Evolutionary conservation across 2,329 filamentous ascomycete species (phyloP), one percentile per base, ranked within the genome.

Genomic region (Chrysosporium queenslandicum): DNA sequence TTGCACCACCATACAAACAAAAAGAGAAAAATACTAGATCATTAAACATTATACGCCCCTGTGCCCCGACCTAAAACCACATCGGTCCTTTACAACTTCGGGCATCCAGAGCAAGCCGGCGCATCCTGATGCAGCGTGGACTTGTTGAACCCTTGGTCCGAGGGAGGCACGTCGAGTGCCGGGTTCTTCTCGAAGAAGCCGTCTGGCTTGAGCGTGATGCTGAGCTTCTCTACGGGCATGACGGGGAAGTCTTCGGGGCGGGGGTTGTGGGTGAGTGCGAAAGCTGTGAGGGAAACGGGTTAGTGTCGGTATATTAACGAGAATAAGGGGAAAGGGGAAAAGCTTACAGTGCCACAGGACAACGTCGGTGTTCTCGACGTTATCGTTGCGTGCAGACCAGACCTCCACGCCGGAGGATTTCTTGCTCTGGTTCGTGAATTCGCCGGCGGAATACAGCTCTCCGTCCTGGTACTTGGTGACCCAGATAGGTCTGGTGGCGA

Each of bases 201-300:
- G 46, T 73, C 72, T 1, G 75, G 74, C 55, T 73, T 71, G 29
- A 77, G 59, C 60, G 68, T 70, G 11, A 77, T 69, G 50, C 68
- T 71, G 7, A 77, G 69, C 46, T 67, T 71, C 62, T 85, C 81
- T 59, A 75, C 76, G 0, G 81, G 81, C 82, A 85, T 85, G 37
- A 85, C 78, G 0, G 81, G 81, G 66, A 83, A 85, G 61, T 85
- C 81, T 60, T 84, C 81, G 21, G 79, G 72, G 4, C 81, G 70
- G 0, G 80, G 80, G 23, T 82, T 78, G 57, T 85, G 82, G 30
- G 82, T 85, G 23, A 82, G 76, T 16, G 81, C 73, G 52, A 74
- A 73, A 21, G 67, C 66, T 69, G 29, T 7, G 18, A 42, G 20
- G 30, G 39, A 12, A 9, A n/a, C n/a, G n/a, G n/a, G 18, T 14